phyloP scores from a whole-genome alignment of 257 asterid genomes.

The Lithospermum erythrorhizon region DNA sequence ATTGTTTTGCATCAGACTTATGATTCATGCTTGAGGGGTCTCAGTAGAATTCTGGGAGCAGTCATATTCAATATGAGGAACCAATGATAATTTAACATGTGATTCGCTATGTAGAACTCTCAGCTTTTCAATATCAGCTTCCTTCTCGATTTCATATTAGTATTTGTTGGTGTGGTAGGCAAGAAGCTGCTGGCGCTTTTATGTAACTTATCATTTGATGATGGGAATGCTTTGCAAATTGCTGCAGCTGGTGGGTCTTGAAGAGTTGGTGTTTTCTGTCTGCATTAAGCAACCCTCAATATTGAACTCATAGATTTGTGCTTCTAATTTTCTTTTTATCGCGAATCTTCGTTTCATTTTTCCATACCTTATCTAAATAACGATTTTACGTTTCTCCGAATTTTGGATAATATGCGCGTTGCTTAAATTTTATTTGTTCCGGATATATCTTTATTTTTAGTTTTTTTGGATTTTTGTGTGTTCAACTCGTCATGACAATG shows the following conservation, averaged over 20 bases:
- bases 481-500: too few relatives aligned
- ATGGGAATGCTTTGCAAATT: constrained; percentile 78
- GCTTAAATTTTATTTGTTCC: too few relatives aligned
- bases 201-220: constrained; percentile 86
- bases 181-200: constrained; percentile 97
- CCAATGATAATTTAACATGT: not conserved
- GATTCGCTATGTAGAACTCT: not conserved
- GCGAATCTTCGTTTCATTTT: too few relatives aligned
- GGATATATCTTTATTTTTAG: too few relatives aligned
- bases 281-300: constrained; percentile 2
- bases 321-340: not conserved
- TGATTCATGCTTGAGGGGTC: too few relatives aligned
- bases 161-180: constrained; percentile 32
- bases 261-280: constrained; percentile 54
- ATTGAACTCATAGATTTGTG: not conserved
- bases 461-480: too few relatives aligned
- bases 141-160: not conserved
- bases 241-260: constrained; percentile 83
- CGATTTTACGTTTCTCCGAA: too few relatives aligned
- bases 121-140: not conserved
- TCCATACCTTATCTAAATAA: too few relatives aligned
- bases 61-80: not conserved
- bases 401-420: too few relatives aligned
- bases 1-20: too few relatives aligned
- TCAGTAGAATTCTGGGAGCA: too few relatives aligned